A percentile compares a stretch with the other conserved stretches of the same genome.
These are phyloP conservation scores for Boletus eberwhitei DNA, from an alignment of 768 basidiomycete species.

Conservation along the genomic window DNA sequence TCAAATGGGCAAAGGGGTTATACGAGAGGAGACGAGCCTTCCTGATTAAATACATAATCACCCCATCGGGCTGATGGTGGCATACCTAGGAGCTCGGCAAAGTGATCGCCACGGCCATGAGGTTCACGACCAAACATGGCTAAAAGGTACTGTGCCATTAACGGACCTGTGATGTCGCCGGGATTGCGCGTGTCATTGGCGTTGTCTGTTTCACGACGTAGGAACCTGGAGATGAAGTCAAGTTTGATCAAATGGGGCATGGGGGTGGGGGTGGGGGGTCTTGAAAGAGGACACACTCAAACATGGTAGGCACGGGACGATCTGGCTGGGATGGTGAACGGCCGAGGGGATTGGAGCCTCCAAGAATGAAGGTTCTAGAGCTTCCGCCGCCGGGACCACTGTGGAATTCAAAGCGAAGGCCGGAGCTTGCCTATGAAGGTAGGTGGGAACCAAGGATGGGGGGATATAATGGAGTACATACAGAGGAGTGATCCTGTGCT, in stretches of 20 bases:
- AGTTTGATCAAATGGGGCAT: too few relatives aligned
- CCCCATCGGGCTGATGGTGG: slow-evolving; percentile 65
- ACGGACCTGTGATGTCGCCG: slow-evolving; percentile 50
- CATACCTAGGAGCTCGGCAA: slow-evolving; percentile 41
- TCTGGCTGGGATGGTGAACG: slow-evolving; percentile 28
- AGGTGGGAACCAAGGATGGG: neutral
- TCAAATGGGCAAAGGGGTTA: slow-evolving; percentile 4
- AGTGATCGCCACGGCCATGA: slow-evolving; percentile 37
- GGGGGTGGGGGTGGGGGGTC: too few relatives aligned
- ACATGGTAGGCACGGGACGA: slow-evolving; percentile 39
- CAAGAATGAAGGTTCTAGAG: slow-evolving; percentile 37
- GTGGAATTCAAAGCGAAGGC: slow-evolving; percentile 37
- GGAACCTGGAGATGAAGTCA: slow-evolving; percentile 29
- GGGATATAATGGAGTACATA: neutral
- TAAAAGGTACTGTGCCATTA: slow-evolving; percentile 74
- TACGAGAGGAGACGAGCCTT: slow-evolving; percentile 48
- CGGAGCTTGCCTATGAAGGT: slow-evolving; percentile 15
- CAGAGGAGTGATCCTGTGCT: slow-evolving; percentile 15
- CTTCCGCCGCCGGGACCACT: slow-evolving; percentile 27
- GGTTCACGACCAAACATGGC: slow-evolving; percentile 45
- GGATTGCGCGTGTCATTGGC: slow-evolving; percentile 20
- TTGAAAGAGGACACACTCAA: slow-evolving; percentile 43
- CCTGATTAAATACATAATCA: slow-evolving; percentile 91
- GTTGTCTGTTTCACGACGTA: slow-evolving; percentile 28
- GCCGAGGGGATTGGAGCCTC: slow-evolving; percentile 30